Base-by-base conservation (phyloP, 306 rosid species). In the Medicago ruthenica region DNA sequence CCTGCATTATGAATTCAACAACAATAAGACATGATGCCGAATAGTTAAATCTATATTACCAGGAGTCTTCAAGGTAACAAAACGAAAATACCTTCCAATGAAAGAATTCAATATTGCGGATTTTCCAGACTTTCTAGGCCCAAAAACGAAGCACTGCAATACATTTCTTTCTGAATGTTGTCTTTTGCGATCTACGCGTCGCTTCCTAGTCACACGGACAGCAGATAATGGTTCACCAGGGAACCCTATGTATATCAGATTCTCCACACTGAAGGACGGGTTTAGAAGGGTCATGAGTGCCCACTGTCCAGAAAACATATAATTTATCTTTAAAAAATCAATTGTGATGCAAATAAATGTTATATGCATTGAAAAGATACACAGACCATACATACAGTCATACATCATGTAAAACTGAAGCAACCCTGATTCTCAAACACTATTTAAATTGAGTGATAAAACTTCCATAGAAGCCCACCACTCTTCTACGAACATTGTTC, bases 91-190 rank as follows among this genome's bases (percentile, higher is more conserved):
- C 98, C 98, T 92, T 87, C 88, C 92, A 81, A 92, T 79, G 75
- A 92, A 92, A 68, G 94, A 83, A 78, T 92, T 96, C 80, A 96
- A 81, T 39, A 96, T 76, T 41, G 94, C 89, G 79, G 99, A 96
- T 68, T 96, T 96, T 65, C 99, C 99, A 8, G 99, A 87, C 79
- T 85, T 88, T 86, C 87, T 89, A 72, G 99, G 93, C 81, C 99
- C 99, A 75, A 96, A 96, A 55, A 96, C 97, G 70, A 89, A 90
- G 89, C 99, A 96, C 64, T 92, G 99, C 83, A 89, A 81, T 67
- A 90, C 97, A 70, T 81, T 89, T 85, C 98, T 85, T 12, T 96
- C 99, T 15, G 93, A 85, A 20, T 54, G 92, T 63, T 96, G 97
- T 83, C 87, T 92, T 86, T 96, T 96, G 70, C 97, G 93, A 83